Evolutionary conservation across 371 early-diverging fungal species (phyloP).

Genomic region (Dinochytrium kinnereticum): DNA sequence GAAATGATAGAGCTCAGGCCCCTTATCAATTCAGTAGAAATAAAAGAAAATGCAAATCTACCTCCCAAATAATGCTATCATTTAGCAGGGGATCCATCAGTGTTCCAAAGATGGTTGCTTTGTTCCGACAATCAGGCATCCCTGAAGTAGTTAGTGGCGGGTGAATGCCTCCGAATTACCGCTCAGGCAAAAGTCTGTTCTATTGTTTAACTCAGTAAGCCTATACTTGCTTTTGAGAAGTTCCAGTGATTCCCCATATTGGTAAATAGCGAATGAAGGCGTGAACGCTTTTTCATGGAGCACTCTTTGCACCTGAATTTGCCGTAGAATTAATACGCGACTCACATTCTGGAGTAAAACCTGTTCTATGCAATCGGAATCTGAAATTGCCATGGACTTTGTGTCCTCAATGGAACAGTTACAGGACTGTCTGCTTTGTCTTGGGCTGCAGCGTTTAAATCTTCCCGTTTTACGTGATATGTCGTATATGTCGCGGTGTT

Average conservation of each 20-base stretch:
- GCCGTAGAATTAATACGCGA: not conserved
- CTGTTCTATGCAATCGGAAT: slow-evolving; percentile 39
- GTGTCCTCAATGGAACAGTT: slow-evolving; percentile 28
- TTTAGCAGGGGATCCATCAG: slow-evolving; percentile 21
- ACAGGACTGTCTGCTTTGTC: slow-evolving; percentile 20
- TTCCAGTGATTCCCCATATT: not conserved
- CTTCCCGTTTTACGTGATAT: slow-evolving; percentile 33
- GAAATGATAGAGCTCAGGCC: slow-evolving; percentile 45
- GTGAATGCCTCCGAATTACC: slow-evolving; percentile 5
- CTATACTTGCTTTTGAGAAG: slow-evolving; percentile 18
- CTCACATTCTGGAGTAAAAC: slow-evolving; percentile 11
- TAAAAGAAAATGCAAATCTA: not conserved
- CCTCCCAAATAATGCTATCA: slow-evolving; percentile 25
- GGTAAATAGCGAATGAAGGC: slow-evolving; percentile 17
- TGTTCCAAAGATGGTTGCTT: not conserved
- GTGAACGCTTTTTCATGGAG: slow-evolving; percentile 25
- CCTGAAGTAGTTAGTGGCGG: not conserved
- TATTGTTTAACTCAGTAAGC: slow-evolving; percentile 37
- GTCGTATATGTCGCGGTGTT: slow-evolving; percentile 33
- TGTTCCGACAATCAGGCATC: slow-evolving; percentile 22
- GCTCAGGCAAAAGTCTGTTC: slow-evolving; percentile 42
- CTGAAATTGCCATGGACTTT: slow-evolving; percentile 9
- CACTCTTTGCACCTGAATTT: slow-evolving; percentile 27
- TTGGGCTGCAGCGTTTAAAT: slow-evolving; percentile 33
- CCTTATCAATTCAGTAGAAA: slow-evolving; percentile 16